Evolutionary conservation across 2,329 filamentous ascomycete genomes (phyloP).

Genomic region (Cercospora sp.): DNA sequence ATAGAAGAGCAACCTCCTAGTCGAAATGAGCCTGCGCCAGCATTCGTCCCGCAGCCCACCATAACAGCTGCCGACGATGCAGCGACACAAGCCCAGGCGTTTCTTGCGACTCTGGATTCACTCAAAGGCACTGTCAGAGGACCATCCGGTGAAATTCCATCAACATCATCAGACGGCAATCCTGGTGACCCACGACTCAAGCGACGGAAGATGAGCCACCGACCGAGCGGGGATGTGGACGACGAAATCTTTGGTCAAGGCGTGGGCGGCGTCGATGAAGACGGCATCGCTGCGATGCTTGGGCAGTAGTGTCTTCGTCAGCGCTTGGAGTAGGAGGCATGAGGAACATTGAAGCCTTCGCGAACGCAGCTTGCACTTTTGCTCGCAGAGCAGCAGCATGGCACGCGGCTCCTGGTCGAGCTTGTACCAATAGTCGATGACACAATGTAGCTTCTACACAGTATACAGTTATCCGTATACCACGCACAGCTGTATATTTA

Average conservation of each 20-base stretch:
- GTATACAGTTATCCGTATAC: background rate
- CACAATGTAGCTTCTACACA: constrained; percentile 1
- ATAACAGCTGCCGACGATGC: constrained; percentile 17
- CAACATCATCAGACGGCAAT: constrained; percentile 14
- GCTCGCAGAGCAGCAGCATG: background rate
- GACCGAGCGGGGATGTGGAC: constrained; percentile 28
- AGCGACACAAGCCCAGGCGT: constrained; percentile 25
- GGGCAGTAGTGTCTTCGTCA: constrained; percentile 18
- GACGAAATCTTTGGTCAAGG: constrained; percentile 37
- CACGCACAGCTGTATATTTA: background rate
- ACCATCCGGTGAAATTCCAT: constrained; percentile 30
- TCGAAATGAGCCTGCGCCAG: constrained; percentile 35
- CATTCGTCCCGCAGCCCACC: constrained; percentile 31
- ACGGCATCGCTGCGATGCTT: constrained; percentile 38
- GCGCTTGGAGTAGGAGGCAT: background rate
- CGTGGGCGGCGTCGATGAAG: constrained; percentile 36
- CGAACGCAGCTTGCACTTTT: background rate
- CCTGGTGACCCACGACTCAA: constrained; percentile 39
- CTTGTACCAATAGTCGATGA: constrained; percentile 1
- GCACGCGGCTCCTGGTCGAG: constrained; percentile 5
- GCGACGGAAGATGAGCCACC: constrained; percentile 40
- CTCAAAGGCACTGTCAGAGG: constrained; percentile 29
- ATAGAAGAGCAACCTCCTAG: constrained; percentile 33
- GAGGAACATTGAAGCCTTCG: background rate
- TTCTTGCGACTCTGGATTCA: constrained; percentile 33